Base-by-base conservation (phyloP, 345 rosid genomes). In the Brassica cretica region DNA sequence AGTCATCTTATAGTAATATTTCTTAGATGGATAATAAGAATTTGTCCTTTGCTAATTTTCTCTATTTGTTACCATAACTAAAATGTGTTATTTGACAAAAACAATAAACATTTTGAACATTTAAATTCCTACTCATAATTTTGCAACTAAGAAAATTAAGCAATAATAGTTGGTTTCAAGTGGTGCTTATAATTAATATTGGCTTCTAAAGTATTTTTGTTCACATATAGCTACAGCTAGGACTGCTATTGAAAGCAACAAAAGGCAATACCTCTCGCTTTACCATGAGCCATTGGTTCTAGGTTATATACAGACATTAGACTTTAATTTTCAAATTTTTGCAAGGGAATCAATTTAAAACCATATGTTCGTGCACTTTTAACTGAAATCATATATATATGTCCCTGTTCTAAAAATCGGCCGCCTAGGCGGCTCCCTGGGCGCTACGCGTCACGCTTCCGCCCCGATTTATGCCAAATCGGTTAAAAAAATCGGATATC, bases 111-210 rank as follows among this genome's bases (percentile, higher is more conserved):
- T 49, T 49, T 14, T 49, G 18, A 49, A 49, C 56, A 49, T 27
- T 7, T 16, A 16, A 46, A 63, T 29, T 29, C 33, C 18, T 44
- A 12, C 1, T 19, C 4, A 64, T 3, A 49, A 27, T 25, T 61
- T 41, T 0, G 12, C 7, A 72, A 6, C 41, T 41, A 41, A 41
- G 49, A 41, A 5, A 18, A 30, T 46, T 41, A 41, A 41, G 14
- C 15, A 60, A 11, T 25, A 60, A 25, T 5, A 60, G 16, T 24
- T 60, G n/a, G 16, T 60, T 60, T 60, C 33, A 5, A 62, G 0
- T 74, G 71, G 41, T 53, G 56, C 37, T 65, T 53, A 46, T 32
- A 64, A 51, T 64, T 32, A 64, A 51, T 64, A 74, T 32, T 33
- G 64, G 55, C 3, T 53, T 73, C 1, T n/a, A 49, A 30, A 63